These are phyloP conservation scores for Escovopsis sp. DNA, from an alignment of 2,329 filamentous ascomycete genomes.

Conservation along the genomic window DNA sequence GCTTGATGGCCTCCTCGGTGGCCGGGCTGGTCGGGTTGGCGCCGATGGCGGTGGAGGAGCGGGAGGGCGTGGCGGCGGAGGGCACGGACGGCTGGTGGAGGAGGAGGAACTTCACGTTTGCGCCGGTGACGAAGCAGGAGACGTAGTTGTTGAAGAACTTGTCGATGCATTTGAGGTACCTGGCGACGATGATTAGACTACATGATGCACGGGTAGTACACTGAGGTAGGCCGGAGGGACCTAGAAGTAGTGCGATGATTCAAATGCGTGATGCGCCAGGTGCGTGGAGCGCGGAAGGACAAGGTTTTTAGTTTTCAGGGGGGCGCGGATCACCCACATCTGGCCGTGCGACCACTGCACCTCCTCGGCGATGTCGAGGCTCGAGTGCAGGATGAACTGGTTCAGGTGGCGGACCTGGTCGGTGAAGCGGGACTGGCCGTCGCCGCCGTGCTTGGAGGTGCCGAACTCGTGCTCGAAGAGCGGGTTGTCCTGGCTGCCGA, in stretches of 20 bases:
- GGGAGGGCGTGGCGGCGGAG: slow-evolving; percentile 27
- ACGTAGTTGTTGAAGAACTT: slow-evolving; percentile 94
- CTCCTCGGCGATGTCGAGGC: slow-evolving; percentile 90
- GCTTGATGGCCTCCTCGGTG: slow-evolving; percentile 88
- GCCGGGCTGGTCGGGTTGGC: slow-evolving; percentile 78
- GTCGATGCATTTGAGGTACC: slow-evolving; percentile 94
- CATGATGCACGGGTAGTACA: no score
- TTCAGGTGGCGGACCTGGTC: slow-evolving; percentile 87
- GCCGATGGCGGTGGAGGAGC: slow-evolving; percentile 55
- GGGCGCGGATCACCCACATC: slow-evolving; percentile 39
- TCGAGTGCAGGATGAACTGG: slow-evolving; percentile 92
- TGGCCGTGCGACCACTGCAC: slow-evolving; percentile 81
- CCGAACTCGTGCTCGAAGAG: slow-evolving; percentile 96
- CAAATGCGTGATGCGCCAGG: no score
- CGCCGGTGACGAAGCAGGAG: slow-evolving; percentile 84
- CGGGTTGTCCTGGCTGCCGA: slow-evolving; percentile 89
- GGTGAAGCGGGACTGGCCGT: slow-evolving; percentile 77
- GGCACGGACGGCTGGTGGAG: slow-evolving; percentile 62
- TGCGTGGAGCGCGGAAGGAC: no score
- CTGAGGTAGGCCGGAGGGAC: no score
- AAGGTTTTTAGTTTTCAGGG: no score
- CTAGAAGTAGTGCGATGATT: no score
- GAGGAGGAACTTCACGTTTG: slow-evolving; percentile 86
- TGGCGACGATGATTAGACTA: no score
- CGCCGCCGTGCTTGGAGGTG: slow-evolving; percentile 88